These are phyloP conservation scores for Solanum rostratum DNA, from an alignment of 257 asterid species.

Conservation along the genomic window DNA sequence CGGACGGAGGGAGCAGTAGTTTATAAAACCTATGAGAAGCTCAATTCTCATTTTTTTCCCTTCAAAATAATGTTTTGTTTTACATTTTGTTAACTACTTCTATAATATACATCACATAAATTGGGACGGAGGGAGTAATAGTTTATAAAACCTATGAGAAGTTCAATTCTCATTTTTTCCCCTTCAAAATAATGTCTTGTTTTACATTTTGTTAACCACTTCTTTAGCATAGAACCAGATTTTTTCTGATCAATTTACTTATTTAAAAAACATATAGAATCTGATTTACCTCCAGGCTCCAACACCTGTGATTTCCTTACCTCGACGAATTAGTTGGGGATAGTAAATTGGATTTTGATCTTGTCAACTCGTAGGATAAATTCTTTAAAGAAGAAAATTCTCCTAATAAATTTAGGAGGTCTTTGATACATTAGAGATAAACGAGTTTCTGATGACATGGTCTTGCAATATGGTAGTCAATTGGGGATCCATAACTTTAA, in stretches of 20 bases:
- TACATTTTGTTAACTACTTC: neutral
- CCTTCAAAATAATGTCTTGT: neutral
- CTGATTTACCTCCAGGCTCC: neutral
- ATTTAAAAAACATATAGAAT: neutral
- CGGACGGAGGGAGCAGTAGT: neutral
- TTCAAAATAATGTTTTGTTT: neutral
- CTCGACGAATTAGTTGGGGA: neutral
- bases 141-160: neutral
- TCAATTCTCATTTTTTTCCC: neutral
- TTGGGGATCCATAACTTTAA: neutral
- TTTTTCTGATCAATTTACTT: neutral
- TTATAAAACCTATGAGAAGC: neutral
- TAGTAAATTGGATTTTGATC: neutral
- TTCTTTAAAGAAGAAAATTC: neutral
- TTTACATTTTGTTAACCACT: neutral
- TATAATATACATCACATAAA: no score
- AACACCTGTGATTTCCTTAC: neutral
- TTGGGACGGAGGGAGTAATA: no score
- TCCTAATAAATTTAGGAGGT: neutral
- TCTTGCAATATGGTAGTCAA: neutral
- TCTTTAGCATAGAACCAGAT: neutral
- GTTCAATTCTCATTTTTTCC: neutral
- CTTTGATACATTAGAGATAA: neutral
- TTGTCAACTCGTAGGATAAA: neutral
- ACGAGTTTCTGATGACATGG: neutral